Percentiles rank a stretch among this genome's conserved stretches.
phyloP scores from a whole-genome alignment of 768 basidiomycete species.

The Suillus sp. region DNA sequence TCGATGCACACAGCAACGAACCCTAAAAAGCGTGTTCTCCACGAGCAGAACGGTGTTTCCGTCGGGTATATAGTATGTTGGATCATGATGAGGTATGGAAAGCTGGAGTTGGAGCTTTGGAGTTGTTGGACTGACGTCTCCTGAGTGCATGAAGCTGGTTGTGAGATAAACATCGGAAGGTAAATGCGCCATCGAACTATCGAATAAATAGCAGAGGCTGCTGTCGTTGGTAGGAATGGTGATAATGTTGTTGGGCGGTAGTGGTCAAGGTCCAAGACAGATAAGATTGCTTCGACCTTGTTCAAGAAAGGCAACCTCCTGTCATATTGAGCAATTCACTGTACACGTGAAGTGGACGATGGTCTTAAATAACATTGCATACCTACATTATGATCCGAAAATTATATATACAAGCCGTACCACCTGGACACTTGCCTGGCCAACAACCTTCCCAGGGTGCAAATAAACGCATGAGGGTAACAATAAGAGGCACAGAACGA shows the following conservation, averaged over 20 bases:
- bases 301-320: constrained; percentile 1
- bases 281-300: constrained; percentile 13
- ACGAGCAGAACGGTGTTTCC: constrained; percentile 48
- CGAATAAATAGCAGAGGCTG: not conserved
- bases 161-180: constrained; percentile 35
- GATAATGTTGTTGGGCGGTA: constrained; percentile 17
- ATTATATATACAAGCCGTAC: constrained; percentile 16
- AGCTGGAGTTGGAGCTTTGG: constrained; percentile 37
- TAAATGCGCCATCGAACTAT: constrained; percentile 31
- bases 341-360: not conserved
- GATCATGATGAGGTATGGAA: constrained; percentile 39
- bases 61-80: constrained; percentile 42
- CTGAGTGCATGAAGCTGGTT: constrained; percentile 36
- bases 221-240: constrained; percentile 8
- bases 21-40: constrained; percentile 51
- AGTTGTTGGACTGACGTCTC: constrained; percentile 32
- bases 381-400: constrained; percentile 15
- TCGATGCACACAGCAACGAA: constrained; percentile 21
- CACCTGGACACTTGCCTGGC: constrained; percentile 5
- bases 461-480: constrained; percentile 5
- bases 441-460: not conserved
- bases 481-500: constrained; percentile 7
- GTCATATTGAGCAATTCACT: not conserved
- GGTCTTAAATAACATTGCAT: constrained; percentile 5
- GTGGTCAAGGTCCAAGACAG: constrained; percentile 9